Evolutionary conservation across 805 yeast genomes (phyloP).

Genomic region (Zygotorulaspora danielsina): DNA sequence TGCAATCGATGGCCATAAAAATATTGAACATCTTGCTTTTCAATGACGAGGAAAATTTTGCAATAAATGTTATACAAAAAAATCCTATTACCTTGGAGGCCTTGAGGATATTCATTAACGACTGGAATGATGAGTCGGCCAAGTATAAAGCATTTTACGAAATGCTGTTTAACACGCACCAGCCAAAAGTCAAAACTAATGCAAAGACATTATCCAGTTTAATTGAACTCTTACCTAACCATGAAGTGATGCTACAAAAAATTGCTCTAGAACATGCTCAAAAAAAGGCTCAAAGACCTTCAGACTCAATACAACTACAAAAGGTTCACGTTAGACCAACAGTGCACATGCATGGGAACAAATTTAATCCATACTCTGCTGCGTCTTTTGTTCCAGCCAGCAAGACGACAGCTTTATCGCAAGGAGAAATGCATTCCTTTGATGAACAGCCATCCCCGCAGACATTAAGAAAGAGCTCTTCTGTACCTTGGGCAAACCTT

Average conservation of each 20-base stretch:
- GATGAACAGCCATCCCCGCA: not conserved
- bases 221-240: conserved; percentile 18
- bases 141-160: conserved; percentile 25
- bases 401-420: not conserved
- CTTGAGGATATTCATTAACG: conserved; percentile 23
- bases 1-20: conserved; percentile 34
- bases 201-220: conserved; percentile 13
- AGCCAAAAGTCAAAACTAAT: conserved; percentile 18
- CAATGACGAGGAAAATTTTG: conserved; percentile 1
- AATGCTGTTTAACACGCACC: conserved; percentile 18
- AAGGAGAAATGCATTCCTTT: not conserved
- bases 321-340: not conserved
- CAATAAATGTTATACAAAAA: conserved; percentile 14
- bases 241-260: not conserved
- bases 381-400: conserved; percentile 23
- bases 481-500: not conserved
- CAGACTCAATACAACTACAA: not conserved
- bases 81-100: conserved; percentile 27
- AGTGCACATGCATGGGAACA: conserved; percentile 8
- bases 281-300: not conserved
- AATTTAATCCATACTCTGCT: conserved; percentile 27
- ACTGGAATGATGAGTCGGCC: conserved; percentile 38
- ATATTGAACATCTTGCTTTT: conserved; percentile 34
- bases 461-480: not conserved
- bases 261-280: not conserved